These are phyloP conservation scores for Eimeria praecox DNA, from an alignment of 169 alveolate species.

Conservation along the genomic window DNA sequence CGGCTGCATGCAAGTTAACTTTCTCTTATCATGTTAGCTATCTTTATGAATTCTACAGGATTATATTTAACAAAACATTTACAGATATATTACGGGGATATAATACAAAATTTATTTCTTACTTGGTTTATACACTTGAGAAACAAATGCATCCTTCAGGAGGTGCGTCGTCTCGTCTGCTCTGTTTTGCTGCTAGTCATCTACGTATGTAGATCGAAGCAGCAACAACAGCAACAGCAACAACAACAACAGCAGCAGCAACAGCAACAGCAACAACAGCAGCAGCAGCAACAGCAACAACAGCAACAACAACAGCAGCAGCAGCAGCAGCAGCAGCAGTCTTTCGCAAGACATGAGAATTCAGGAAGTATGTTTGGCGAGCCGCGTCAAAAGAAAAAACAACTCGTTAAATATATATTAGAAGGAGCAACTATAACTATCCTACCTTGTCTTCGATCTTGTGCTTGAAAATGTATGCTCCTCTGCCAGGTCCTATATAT, in stretches of 20 bases:
- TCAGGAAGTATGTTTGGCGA: background rate
- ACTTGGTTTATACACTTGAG: background rate
- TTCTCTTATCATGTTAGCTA: background rate
- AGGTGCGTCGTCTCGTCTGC: background rate
- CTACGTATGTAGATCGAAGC: no score
- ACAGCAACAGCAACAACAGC: no score
- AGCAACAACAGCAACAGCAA: no score
- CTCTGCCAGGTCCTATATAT: background rate
- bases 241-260: no score
- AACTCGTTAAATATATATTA: background rate
- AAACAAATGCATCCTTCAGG: background rate
- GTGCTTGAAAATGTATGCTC: background rate
- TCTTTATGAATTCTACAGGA: background rate
- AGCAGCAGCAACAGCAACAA: no score
- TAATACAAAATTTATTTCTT: background rate
- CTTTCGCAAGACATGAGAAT: background rate
- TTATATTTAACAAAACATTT: background rate
- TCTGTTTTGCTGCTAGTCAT: background rate
- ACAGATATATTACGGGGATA: background rate
- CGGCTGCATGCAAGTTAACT: background rate
- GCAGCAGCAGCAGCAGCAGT: background rate
- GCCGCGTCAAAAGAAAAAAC: background rate
- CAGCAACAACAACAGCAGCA: no score
- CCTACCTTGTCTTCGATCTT: no score
- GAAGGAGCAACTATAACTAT: background rate